Percentiles rank a stretch among this genome's conserved stretches.
These are phyloP conservation scores for Hansenula sp. DNA, from an alignment of 1,139 yeast genomes.

Conservation along the genomic window DNA sequence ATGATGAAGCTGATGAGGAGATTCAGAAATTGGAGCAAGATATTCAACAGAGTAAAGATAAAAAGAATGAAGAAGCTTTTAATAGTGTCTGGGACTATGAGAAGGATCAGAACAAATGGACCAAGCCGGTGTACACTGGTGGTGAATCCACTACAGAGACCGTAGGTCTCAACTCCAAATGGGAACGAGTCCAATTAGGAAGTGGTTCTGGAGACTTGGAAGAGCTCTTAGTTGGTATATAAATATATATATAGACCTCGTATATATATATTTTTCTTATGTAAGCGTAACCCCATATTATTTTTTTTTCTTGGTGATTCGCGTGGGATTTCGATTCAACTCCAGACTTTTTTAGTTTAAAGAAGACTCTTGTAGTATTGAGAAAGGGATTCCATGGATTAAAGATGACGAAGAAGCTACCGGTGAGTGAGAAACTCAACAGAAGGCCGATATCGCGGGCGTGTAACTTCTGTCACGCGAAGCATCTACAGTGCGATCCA, in stretches of 20 bases:
- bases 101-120: conserved; percentile 46
- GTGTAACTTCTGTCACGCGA: conserved; percentile 65
- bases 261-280: no score
- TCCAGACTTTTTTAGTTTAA: no score
- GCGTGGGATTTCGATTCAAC: no score
- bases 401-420: conserved; percentile 58
- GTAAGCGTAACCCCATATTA: no score
- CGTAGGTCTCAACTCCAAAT: neutral
- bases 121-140: conserved; percentile 23
- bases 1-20: conserved; percentile 23
- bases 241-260: no score
- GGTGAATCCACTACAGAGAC: conserved; percentile 11
- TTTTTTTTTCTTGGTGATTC: neutral
- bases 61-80: conserved; percentile 26
- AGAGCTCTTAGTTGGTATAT: conserved; percentile 2
- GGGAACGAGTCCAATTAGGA: conserved; percentile 2
- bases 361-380: no score
- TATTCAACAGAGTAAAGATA: conserved; percentile 27
- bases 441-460: conserved; percentile 66
- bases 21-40: conserved; percentile 31
- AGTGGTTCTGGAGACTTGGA: neutral
- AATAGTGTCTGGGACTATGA: conserved; percentile 56
- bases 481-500: conserved; percentile 62
- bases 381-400: neutral
- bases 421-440: conserved; percentile 44